phyloP scores from a whole-genome alignment of 2,329 filamentous ascomycete species.

The Colletotrichum sublineola region DNA sequence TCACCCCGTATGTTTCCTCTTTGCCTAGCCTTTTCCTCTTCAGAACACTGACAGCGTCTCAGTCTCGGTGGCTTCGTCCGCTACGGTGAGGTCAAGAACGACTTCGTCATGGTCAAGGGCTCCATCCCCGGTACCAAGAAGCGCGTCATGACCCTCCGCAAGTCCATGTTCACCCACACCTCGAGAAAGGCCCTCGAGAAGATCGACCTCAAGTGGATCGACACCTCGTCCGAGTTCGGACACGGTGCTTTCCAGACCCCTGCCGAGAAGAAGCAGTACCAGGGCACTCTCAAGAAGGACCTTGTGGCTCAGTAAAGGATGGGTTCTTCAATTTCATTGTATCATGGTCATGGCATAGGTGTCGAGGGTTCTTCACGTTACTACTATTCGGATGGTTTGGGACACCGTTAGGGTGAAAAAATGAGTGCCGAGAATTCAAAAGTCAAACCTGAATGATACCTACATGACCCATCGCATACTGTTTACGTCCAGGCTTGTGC shows the following conservation, averaged over 20 bases:
- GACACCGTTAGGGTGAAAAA: conserved; percentile 42
- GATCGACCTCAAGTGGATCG: conserved; percentile 99
- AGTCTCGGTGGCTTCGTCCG: conserved; percentile 99
- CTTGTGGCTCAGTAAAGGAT: conserved; percentile 62
- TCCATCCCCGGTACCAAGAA: conserved; percentile 99
- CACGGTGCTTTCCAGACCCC: conserved; percentile 99
- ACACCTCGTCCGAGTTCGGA: conserved; percentile 99
- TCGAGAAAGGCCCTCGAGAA: conserved; percentile 97
- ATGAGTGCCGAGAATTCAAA: conserved; percentile 44
- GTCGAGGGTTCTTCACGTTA: conserved; percentile 61
- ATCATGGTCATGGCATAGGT: conserved; percentile 66
- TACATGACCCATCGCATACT: conserved; percentile 30
- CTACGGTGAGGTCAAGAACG: conserved; percentile 99
- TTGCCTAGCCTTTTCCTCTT: neutral
- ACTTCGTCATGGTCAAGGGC: conserved; percentile 98
- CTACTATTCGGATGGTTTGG: conserved; percentile 43
- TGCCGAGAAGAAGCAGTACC: conserved; percentile 96
- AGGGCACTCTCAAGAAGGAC: conserved; percentile 99
- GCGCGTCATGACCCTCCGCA: conserved; percentile 98
- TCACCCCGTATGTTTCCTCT: conserved; percentile 90
- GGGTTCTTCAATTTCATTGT: conserved; percentile 56
- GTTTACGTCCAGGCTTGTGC: neutral
- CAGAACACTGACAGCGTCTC: conserved; percentile 51
- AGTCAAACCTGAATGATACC: conserved; percentile 44
- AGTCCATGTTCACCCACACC: conserved; percentile 98